Conservation (phyloP, 331 rosid genomes). For the Saraca asoca region DNA sequence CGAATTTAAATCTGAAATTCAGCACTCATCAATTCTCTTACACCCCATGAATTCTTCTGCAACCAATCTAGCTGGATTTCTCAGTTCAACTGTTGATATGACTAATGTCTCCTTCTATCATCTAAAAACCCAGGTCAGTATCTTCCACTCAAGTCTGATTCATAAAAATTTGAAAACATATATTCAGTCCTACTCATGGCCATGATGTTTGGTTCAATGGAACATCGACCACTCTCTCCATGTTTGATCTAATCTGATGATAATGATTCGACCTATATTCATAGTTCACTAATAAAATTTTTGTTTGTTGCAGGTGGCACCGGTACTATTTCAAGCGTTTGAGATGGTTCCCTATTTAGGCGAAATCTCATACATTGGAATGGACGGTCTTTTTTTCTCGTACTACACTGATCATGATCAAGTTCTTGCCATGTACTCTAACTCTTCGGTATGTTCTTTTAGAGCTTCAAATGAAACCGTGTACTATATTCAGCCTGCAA, state of each 20-base stretch:
- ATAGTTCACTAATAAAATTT: too few relatives aligned
- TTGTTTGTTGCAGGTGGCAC: slow-evolving; percentile 52
- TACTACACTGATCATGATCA: slow-evolving; percentile 42
- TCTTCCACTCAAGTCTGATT: too few relatives aligned
- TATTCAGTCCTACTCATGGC: too few relatives aligned
- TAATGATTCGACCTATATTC: too few relatives aligned
- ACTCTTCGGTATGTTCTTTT: slow-evolving; percentile 37
- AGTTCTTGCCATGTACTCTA: slow-evolving; percentile 52
- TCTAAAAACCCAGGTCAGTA: slow-evolving; percentile 47
- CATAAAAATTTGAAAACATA: too few relatives aligned
- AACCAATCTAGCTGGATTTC: slow-evolving; percentile 41
- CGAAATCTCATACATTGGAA: slow-evolving; percentile 56
- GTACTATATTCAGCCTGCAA: slow-evolving; percentile 46
- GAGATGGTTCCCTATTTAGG: slow-evolving; percentile 46
- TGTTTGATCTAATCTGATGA: too few relatives aligned
- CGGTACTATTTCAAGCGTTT: slow-evolving; percentile 55
- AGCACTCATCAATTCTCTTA: slow-evolving; percentile 24
- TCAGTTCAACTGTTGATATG: slow-evolving; percentile 36
- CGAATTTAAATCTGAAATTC: slow-evolving; percentile 40
- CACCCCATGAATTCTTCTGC: slow-evolving; percentile 45
- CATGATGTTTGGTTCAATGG: too few relatives aligned
- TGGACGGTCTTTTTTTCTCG: slow-evolving; percentile 54
- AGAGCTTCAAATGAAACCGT: not conserved
- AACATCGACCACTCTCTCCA: too few relatives aligned
- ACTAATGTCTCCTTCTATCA: slow-evolving; percentile 42